Conservation (phyloP, 2,329 filamentous ascomycete species). For the Botrytis galanthina region DNA sequence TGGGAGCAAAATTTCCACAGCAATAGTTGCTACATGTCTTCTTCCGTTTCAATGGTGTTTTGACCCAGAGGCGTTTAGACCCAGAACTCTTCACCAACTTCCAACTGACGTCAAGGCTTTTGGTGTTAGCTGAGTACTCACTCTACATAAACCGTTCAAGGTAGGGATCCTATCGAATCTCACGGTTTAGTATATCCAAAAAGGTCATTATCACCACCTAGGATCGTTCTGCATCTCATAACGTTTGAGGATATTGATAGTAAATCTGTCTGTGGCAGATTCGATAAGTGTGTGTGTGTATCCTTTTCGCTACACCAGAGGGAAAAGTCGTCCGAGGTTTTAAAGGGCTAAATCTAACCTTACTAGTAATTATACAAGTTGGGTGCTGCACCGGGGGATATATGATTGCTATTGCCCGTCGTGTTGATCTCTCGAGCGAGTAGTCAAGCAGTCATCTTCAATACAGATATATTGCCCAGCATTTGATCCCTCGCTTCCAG, state of each 20-base stretch:
- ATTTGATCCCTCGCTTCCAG: neutral
- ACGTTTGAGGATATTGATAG: too few species aligned
- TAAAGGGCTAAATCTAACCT: too few species aligned
- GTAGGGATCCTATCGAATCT: neutral
- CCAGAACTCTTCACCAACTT: neutral
- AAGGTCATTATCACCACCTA: neutral
- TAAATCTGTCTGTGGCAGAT: neutral
- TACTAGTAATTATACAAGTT: too few species aligned
- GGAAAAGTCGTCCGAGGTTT: neutral
- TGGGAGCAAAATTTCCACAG: neutral
- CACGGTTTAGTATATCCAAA: neutral
- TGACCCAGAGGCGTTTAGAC: neutral
- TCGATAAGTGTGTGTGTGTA: neutral
- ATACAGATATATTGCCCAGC: neutral
- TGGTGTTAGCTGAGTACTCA: neutral
- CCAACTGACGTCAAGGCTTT: neutral
- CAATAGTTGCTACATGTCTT: neutral
- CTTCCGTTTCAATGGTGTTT: neutral
- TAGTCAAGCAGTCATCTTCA: neutral
- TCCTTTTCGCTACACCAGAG: neutral
- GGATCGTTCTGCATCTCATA: neutral
- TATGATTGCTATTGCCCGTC: neutral
- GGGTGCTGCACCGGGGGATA: too few species aligned
- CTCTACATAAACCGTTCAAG: neutral
- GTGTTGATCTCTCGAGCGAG: neutral